Base-by-base conservation (phyloP, 441 rosid genomes). In the Manihot esculenta region DNA sequence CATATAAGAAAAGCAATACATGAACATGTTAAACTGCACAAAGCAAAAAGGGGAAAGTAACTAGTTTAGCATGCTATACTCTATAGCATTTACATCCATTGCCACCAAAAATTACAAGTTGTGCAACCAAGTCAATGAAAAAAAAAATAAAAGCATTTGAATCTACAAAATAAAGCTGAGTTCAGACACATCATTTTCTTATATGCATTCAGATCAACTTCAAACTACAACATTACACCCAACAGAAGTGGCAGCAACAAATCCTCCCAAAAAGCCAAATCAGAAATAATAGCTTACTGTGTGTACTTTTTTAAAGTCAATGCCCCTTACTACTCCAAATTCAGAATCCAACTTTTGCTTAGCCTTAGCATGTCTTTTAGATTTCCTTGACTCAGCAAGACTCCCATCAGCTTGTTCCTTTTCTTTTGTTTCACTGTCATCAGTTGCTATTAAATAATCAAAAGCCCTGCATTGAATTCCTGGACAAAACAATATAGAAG, bases 401-500 rank as follows among this genome's bases (percentile, higher is more conserved):
- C 74, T 85, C 56, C 58, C 73, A 48, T 82, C 84, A 48, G 78
- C 45, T 76, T 84, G 81, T 56, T 85, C 88, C 85, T 78, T 88
- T 65, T 81, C 88, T 80, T 87, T 88, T 75, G 82, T 62, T 77
- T 82, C 86, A 78, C 75, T 83, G 64, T 80, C 88, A 82, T 95
- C 98, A 57, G 91, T 89, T 64, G 95, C 98, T 74, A 95, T 91
- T 85, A 93, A 75, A 83, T 91, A 89, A 80, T 93, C 95, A 88
- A 95, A 78, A 93, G 97, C 53, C 98, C 98, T 77, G 99, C 98
- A 84, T 91, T 93, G 83, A 95, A 95, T 89, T 83, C 94, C 99
- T 95, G 88, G 58, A 79, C 61, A 42, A 64, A 75, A 65, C 58
- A 78, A 57, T n/a, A 74, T 2, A 49, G 23, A 69, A 65, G 59